phyloP scores from a whole-genome alignment of 139 green algal species.

The Eudorina sp. region DNA sequence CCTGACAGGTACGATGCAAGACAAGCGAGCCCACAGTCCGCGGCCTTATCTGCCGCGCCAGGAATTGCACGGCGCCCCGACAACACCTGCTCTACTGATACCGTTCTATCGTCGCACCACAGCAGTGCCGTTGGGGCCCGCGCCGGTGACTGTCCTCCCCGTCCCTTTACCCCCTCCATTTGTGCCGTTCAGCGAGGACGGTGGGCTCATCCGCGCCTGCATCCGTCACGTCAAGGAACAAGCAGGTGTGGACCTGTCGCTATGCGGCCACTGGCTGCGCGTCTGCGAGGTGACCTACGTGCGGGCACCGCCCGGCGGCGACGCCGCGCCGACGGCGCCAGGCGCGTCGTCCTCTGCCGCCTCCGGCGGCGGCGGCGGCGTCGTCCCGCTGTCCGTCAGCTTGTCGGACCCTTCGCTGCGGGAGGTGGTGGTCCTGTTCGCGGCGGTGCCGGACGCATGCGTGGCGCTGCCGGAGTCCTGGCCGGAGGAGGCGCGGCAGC shows the following conservation, averaged over 20 bases:
- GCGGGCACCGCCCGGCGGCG: not conserved
- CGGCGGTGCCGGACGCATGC: slow-evolving; percentile 65
- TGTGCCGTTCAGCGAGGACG: slow-evolving; percentile 56
- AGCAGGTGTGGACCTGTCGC: slow-evolving; percentile 68
- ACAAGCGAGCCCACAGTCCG: too few species aligned
- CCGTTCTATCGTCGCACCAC: too few species aligned
- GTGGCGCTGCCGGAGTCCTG: slow-evolving; percentile 60
- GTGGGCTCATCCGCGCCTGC: slow-evolving; percentile 61
- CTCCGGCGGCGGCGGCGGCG: not conserved
- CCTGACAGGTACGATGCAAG: slow-evolving; percentile 45
- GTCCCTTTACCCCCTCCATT: not conserved
- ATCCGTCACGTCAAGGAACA: slow-evolving; percentile 74
- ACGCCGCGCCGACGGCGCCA: not conserved
- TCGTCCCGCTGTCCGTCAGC: not conserved
- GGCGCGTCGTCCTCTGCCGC: not conserved
- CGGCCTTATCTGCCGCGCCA: too few species aligned
- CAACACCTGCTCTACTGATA: too few species aligned
- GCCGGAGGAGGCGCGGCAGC: slow-evolving; percentile 62
- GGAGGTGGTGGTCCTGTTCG: slow-evolving; percentile 76
- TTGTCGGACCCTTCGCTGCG: not conserved
- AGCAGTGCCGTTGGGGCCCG: too few species aligned
- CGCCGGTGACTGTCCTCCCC: too few species aligned
- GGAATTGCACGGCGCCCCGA: too few species aligned
- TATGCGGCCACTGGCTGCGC: slow-evolving; percentile 71
- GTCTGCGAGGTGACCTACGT: slow-evolving; percentile 81